Conservation (phyloP, 139 green algal genomes). For the Closterium sp. region DNA sequence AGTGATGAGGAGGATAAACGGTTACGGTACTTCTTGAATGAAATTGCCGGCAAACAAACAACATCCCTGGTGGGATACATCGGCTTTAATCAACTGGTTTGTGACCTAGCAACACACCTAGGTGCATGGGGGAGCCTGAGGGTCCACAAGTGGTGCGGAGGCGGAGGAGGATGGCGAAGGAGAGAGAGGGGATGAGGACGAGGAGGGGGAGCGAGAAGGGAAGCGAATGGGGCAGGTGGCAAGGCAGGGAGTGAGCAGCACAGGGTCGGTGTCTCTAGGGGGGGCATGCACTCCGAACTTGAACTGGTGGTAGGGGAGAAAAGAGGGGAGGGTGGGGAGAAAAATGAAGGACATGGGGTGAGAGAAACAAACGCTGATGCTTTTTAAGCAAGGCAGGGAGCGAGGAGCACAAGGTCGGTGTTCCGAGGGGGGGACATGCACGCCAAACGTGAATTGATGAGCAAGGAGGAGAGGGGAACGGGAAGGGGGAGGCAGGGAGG, state of each 20-base stretch:
- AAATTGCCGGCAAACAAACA: no score
- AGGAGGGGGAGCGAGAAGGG: not conserved
- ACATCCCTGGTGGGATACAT: no score
- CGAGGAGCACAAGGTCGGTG: no score
- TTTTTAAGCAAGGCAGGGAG: no score
- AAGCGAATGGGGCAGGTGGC: conserved; percentile 10
- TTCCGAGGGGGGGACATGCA: no score
- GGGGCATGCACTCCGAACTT: conserved; percentile 23
- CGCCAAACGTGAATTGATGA: no score
- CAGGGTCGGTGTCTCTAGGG: conserved; percentile 5
- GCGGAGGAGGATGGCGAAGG: not conserved
- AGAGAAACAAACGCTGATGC: no score
- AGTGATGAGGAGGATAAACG: no score
- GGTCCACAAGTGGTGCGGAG: not conserved
- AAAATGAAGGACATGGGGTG: not conserved
- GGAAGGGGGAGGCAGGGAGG: no score
- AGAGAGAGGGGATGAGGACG: not conserved
- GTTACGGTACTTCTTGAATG: no score
- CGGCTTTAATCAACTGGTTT: no score
- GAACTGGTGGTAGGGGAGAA: not conserved
- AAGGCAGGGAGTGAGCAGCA: conserved; percentile 3
- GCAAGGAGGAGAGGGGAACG: no score
- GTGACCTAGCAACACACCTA: not conserved
- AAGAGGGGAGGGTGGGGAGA: not conserved
- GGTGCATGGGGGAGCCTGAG: not conserved